Conservation (phyloP, 345 rosid species). For the Schrenkiella parvula region DNA sequence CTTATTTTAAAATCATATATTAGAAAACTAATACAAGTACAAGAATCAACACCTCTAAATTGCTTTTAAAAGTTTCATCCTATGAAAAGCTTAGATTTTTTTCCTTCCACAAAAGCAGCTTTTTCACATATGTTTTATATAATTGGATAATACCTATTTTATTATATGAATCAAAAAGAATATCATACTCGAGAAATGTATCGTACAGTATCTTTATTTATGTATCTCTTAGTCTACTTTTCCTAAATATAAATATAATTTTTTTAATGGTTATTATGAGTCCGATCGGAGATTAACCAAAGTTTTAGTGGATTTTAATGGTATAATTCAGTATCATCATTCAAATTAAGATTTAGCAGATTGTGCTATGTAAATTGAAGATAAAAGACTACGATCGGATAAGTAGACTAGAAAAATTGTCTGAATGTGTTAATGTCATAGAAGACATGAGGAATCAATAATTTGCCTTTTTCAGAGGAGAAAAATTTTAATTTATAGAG, state of each 20-base stretch:
- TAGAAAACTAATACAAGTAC: not conserved
- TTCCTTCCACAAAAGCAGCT: conserved; percentile 16
- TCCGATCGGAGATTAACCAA: not conserved
- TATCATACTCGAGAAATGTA: not conserved
- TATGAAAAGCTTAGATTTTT: conserved; percentile 21
- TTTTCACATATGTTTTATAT: not conserved
- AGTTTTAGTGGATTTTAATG: not conserved
- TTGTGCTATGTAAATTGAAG: not conserved
- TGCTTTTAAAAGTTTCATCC: not conserved
- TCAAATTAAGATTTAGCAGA: not conserved
- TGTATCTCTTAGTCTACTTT: not conserved
- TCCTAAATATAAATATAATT: not conserved
- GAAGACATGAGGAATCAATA: conserved; percentile 9
- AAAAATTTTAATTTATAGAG: not conserved
- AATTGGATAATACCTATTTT: not conserved
- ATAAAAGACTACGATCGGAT: not conserved
- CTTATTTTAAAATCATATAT: not conserved
- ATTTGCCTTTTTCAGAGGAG: not conserved
- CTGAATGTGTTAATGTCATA: not conserved
- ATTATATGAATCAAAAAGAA: not conserved
- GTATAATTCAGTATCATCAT: not conserved
- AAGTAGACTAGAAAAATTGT: not conserved
- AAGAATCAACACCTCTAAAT: conserved; percentile 13
- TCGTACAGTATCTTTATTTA: not conserved
- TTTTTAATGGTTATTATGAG: not conserved